Evolutionary conservation across 495 filamentous ascomycete species (phyloP), one percentile per base, ranked within the genome.

Genomic region (Daldinia vernicosa): DNA sequence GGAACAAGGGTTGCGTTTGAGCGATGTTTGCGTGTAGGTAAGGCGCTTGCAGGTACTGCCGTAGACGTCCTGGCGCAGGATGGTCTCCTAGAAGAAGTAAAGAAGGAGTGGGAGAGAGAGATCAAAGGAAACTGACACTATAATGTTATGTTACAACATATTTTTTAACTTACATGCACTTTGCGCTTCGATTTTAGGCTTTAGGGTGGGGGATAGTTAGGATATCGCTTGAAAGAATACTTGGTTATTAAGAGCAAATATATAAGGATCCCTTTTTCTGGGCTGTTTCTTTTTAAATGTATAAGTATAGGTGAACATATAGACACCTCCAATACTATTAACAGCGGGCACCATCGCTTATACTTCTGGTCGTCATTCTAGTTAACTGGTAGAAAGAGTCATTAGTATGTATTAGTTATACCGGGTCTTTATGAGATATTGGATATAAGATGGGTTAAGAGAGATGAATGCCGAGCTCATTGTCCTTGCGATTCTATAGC

Each of bases 1-100:
- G 85, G 87, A 14, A 90, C 85, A 0, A 80, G 78, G 56, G 79
- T 77, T 52, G 85, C 87, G 3, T 87, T 88, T 74, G 75, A 74
- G 15, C 78, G 82, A 50, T 84, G 85, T 32, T 66, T 89, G 47
- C 76, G 84, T 22, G 86, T 86, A 17, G 88, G 81, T 1, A 90
- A 89, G 67, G 85, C 80, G 0, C 64, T 90, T 40, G 86, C 87
- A 0, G 79, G 84, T 24, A 83, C 81, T 11, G 87, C 84, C 2
- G 76, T 86, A 45, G 87, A 89, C 53, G 82, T 91, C 51, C 53
- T 88, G 45, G 81, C 78, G 4, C 70, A 80, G 12, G 74, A 82
- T 6, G 80, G 71, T 2, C 65, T 89, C 43, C 78, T 86, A 26
- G 82, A 81, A 2, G 70, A 74, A 35, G 74, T 82, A 9, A 80